These are phyloP conservation scores for Nasturtium officinale DNA, from an alignment of 345 rosid genomes.

Conservation along the genomic window DNA sequence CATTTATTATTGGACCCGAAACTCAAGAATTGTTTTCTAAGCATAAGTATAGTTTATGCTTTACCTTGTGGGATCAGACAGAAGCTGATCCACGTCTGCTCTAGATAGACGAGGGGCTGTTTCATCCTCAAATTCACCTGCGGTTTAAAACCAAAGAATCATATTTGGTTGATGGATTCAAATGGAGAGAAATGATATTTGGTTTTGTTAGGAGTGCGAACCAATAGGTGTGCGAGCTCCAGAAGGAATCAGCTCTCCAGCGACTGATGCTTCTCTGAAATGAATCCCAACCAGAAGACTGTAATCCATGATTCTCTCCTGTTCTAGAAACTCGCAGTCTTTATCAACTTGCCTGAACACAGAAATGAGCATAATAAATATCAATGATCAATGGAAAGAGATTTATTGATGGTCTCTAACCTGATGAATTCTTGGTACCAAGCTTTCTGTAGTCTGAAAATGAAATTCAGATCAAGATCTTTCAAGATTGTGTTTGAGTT, in stretches of 20 bases:
- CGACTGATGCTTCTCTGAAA: constrained; percentile 66
- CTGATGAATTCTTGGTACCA: constrained; percentile 92
- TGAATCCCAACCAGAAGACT: constrained; percentile 92
- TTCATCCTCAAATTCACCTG: constrained; percentile 43
- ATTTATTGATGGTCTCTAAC: constrained; percentile 43
- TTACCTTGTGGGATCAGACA: constrained; percentile 45
- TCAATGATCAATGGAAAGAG: background rate
- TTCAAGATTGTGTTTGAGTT: constrained; percentile 80
- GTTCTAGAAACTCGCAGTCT: constrained; percentile 92
- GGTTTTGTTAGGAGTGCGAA: background rate
- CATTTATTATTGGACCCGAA: background rate
- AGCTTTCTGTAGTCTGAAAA: constrained; percentile 75
- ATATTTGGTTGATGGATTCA: background rate
- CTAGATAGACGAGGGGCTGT: constrained; percentile 45
- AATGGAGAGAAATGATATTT: background rate
- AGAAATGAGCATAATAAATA: constrained; percentile 2
- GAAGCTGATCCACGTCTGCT: constrained; percentile 45
- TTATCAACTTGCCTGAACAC: constrained; percentile 74
- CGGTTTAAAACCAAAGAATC: background rate
- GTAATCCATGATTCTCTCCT: constrained; percentile 95
- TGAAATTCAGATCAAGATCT: constrained; percentile 87
- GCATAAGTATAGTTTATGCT: background rate
- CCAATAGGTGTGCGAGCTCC: constrained; percentile 54
- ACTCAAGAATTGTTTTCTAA: background rate
- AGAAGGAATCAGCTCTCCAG: constrained; percentile 64